Evolutionary conservation across 1,139 yeast genomes (phyloP).

Genomic region (Hansenula lynferdii): DNA sequence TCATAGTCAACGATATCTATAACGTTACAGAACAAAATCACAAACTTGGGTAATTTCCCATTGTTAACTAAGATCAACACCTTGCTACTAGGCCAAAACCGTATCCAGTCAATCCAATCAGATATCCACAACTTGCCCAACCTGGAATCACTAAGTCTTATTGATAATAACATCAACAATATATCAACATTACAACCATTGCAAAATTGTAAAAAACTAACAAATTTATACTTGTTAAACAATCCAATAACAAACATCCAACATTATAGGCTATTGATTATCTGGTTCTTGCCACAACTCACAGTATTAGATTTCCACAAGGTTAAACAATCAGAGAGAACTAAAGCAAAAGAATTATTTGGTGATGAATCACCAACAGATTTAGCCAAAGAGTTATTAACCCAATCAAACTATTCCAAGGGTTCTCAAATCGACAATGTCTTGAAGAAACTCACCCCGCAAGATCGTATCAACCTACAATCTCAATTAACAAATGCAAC

Average conservation of each 20-base stretch:
- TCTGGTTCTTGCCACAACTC: conserved; percentile 62
- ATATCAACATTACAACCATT: conserved; percentile 38
- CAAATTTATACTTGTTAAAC: conserved; percentile 47
- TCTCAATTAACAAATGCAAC: conserved; percentile 55
- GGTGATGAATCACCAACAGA: conserved; percentile 29
- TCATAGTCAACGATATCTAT: conserved; percentile 36
- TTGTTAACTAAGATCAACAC: conserved; percentile 38
- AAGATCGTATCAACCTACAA: conserved; percentile 48
- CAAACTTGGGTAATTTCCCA: conserved; percentile 56
- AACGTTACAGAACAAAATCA: conserved; percentile 62
- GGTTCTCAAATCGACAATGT: conserved; percentile 28
- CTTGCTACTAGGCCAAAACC: conserved; percentile 55
- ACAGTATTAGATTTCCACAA: conserved; percentile 62
- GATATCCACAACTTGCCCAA: conserved; percentile 36
- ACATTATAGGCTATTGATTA: conserved; percentile 54
- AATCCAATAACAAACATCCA: conserved; percentile 55
- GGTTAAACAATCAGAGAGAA: conserved; percentile 53
- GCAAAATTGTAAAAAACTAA: conserved; percentile 32
- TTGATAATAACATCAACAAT: conserved; percentile 44
- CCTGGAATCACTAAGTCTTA: conserved; percentile 45
- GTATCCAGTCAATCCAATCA: conserved; percentile 38
- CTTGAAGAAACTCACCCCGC: conserved; percentile 43
- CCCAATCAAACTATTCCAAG: no score
- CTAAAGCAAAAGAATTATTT: conserved; percentile 37
- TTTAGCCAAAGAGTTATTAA: conserved; percentile 7